phyloP scores from a whole-genome alignment of 331 rosid genomes.

The Spiraea crenata region DNA sequence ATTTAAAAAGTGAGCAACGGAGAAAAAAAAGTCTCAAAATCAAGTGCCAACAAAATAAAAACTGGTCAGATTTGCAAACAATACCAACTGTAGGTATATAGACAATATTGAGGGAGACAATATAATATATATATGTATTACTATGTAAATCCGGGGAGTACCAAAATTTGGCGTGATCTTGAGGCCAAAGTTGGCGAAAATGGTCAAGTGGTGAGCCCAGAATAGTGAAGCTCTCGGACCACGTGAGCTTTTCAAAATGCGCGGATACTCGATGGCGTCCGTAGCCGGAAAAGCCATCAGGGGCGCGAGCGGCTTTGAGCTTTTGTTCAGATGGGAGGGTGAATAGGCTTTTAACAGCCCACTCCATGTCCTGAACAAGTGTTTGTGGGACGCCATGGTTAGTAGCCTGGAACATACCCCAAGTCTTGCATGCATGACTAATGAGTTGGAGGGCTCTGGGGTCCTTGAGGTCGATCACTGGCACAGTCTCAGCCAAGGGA shows the following conservation, averaged over 20 bases:
- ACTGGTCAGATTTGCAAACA: too few relatives aligned
- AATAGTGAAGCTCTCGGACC: conserved; percentile 89
- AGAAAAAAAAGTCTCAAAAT: too few relatives aligned
- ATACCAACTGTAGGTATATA: too few relatives aligned
- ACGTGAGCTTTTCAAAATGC: conserved; percentile 82
- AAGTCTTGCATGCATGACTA: conserved; percentile 69
- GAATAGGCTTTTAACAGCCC: conserved; percentile 44
- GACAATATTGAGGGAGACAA: too few relatives aligned
- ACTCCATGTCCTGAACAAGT: conserved; percentile 49
- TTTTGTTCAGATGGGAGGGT: conserved; percentile 54
- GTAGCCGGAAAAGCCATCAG: conserved; percentile 58
- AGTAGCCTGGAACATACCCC: conserved; percentile 76
- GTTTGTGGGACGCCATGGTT: conserved; percentile 51
- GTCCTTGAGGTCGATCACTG: not conserved
- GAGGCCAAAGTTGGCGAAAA: conserved; percentile 83
- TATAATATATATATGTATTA: conserved; percentile 34
- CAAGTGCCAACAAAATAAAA: too few relatives aligned
- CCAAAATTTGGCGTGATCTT: conserved; percentile 57
- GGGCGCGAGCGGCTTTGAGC: conserved; percentile 61
- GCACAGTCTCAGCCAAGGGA: not conserved
- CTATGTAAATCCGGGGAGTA: conserved; percentile 19
- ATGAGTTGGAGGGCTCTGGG: conserved; percentile 37
- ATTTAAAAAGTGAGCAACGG: too few relatives aligned
- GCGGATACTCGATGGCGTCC: conserved; percentile 37
- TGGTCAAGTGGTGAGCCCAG: conserved; percentile 66